Evolutionary conservation across 148 eudicot genomes (phyloP).

Genomic region (Drosera capensis): DNA sequence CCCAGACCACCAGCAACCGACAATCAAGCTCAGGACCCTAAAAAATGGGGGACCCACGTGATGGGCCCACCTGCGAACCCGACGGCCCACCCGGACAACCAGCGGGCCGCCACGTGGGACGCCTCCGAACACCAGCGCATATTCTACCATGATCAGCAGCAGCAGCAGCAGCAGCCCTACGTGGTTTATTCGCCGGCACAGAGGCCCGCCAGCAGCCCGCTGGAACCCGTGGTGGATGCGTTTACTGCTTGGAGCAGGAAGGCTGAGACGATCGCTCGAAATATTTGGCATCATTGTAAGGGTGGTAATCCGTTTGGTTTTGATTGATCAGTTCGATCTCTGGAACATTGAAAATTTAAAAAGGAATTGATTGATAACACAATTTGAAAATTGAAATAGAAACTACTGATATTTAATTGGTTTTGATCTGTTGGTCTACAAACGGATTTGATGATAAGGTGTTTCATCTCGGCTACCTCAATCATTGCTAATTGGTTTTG

Average conservation of each 20-base stretch:
- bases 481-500: too few relatives aligned
- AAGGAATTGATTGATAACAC: too few relatives aligned
- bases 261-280: slow-evolving; percentile 41
- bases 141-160: slow-evolving; percentile 27
- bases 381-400: too few relatives aligned
- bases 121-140: slow-evolving; percentile 25
- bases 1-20: neutral
- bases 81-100: slow-evolving; percentile 46
- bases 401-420: too few relatives aligned
- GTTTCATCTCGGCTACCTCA: too few relatives aligned
- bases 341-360: neutral
- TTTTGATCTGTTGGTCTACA: too few relatives aligned
- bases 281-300: slow-evolving; percentile 52
- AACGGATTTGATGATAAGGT: too few relatives aligned
- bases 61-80: slow-evolving; percentile 62
- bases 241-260: slow-evolving; percentile 43
- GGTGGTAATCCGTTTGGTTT: neutral
- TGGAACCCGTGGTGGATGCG: slow-evolving; percentile 26
- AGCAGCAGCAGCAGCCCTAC: too few relatives aligned
- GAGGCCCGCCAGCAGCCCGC: slow-evolving; percentile 27
- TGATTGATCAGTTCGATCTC: neutral
- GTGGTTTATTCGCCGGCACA: slow-evolving; percentile 32
- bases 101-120: slow-evolving; percentile 49
- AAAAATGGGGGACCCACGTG: slow-evolving; percentile 63
- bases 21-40: slow-evolving; percentile 8